Base-by-base conservation (phyloP, 495 filamentous ascomycete species). In the Aspergillus baeticus region DNA sequence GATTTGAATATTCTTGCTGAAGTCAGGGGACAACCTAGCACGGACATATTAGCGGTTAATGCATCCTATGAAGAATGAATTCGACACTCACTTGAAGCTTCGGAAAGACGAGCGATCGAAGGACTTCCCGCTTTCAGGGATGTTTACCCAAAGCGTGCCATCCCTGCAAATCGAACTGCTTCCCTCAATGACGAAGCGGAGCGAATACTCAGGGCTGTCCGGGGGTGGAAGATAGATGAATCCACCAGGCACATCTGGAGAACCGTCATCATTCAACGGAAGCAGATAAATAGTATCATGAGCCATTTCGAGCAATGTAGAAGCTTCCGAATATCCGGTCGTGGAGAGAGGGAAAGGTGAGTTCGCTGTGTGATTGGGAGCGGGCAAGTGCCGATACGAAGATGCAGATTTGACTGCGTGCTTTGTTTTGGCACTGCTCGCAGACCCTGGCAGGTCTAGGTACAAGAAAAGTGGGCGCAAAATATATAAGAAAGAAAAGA, bases 141-240 rank as follows among this genome's bases (percentile, higher is more conserved):
- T 87, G 70, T 99, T 98, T 54, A 94, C 88, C 93, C 94, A 98
- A 49, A 99, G 77, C 61, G 88, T 95, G 37, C 95, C 95, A 66
- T 96, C 78, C 46, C 91, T 82, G 72, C 91, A 96, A 75, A 98
- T 95, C 36, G 94, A 95, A 70, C 92, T 96, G 41, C 91, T 92
- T 47, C 95, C 95, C 70, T 97, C 92, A 64, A 99, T 95, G 38
- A 89, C 84, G 70, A 99, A 97, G 22, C 95, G 86, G 39, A 99
- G 79, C 43, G 82, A 80, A 63, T 98, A 88, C 15, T 88, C 81
- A 11, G 84, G 84, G 46, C 81, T 72, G 2, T 81, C 77, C 42
- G 87, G 89, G 22, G 95, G 85, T 1, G 91, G 87, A 3, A 99
- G 77, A 70, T 96, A 96, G 59, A 97, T 90, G 74, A 96, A 97